A percentile compares a stretch with the other conserved stretches of the same genome.
Evolutionary conservation across 257 asterid species (phyloP).

Genomic region (Thymus mandschuricus): DNA sequence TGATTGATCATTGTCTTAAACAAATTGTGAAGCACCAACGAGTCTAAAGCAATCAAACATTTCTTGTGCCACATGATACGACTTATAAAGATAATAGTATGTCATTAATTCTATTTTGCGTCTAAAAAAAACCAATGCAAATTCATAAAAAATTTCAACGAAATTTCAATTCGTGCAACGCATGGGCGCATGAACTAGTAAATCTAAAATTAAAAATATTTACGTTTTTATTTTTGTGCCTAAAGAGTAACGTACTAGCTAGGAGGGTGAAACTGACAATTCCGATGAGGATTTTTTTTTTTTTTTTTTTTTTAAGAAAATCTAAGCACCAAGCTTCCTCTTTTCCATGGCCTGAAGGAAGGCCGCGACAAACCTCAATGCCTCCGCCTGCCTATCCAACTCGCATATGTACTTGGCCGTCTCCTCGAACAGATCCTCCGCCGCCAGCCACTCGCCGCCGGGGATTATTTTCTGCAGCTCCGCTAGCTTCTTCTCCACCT

Average conservation of each 20-base stretch:
- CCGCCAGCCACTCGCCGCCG: slow-evolving; percentile 62
- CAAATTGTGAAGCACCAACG: too few species aligned
- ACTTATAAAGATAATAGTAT: too few species aligned
- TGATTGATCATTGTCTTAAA: too few species aligned
- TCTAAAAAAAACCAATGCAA: too few species aligned
- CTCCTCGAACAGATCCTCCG: slow-evolving; percentile 54
- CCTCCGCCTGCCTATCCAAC: slow-evolving; percentile 52
- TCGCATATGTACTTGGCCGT: slow-evolving; percentile 64
- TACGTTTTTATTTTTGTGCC: neutral
- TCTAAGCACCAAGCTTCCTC: slow-evolving; percentile 57
- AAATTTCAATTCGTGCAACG: too few species aligned
- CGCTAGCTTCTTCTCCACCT: slow-evolving; percentile 53
- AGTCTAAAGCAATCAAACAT: too few species aligned
- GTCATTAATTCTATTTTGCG: too few species aligned
- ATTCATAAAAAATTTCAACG: too few species aligned
- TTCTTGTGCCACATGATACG: too few species aligned
- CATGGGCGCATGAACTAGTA: too few species aligned
- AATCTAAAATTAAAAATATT: too few species aligned
- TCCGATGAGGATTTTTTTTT: neutral
- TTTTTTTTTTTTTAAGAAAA: too few species aligned
- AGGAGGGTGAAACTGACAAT: neutral
- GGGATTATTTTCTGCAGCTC: slow-evolving; percentile 64
- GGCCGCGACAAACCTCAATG: slow-evolving; percentile 54
- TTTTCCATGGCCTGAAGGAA: slow-evolving; percentile 44
- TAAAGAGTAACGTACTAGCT: neutral